phyloP scores from a whole-genome alignment of 2,329 filamentous ascomycete species.

The Eurotiales sp. region DNA sequence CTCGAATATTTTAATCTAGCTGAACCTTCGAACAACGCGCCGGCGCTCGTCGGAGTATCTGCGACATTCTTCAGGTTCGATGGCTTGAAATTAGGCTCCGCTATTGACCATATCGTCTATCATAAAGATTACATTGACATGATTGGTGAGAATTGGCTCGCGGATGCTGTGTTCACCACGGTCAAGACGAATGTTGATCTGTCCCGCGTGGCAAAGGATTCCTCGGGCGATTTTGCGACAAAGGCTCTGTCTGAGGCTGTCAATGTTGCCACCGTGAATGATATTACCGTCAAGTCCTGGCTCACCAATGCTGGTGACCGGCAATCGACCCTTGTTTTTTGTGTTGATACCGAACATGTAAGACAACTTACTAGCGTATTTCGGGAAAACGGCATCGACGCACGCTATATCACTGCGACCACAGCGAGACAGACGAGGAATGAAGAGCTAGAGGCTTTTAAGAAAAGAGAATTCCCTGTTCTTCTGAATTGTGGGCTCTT shows the following conservation, averaged over 20 bases:
- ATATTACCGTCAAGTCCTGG: slow-evolving; percentile 84
- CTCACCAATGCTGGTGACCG: slow-evolving; percentile 67
- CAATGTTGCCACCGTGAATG: slow-evolving; percentile 77
- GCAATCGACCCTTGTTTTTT: slow-evolving; percentile 88
- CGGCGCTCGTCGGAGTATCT: slow-evolving; percentile 82
- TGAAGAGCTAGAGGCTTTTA: slow-evolving; percentile 72
- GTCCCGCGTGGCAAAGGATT: slow-evolving; percentile 61
- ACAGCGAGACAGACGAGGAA: slow-evolving; percentile 68
- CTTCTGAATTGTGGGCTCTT: slow-evolving; percentile 94
- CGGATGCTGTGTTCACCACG: slow-evolving; percentile 90
- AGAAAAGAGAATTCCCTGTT: slow-evolving; percentile 72
- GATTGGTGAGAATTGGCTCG: slow-evolving; percentile 88
- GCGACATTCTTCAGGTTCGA: slow-evolving; percentile 78
- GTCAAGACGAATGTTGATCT: slow-evolving; percentile 80
- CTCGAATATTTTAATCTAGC: slow-evolving; percentile 75
- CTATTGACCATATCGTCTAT: slow-evolving; percentile 93
- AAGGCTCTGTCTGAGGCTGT: slow-evolving; percentile 75
- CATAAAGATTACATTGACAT: slow-evolving; percentile 80
- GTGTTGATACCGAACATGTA: slow-evolving; percentile 85
- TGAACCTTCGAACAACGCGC: slow-evolving; percentile 47
- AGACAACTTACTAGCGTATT: slow-evolving; percentile 70
- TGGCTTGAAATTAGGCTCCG: slow-evolving; percentile 73
- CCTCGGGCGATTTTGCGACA: slow-evolving; percentile 73
- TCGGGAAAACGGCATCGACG: slow-evolving; percentile 72
- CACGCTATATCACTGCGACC: slow-evolving; percentile 78